Conservation (phyloP, 2,329 filamentous ascomycete genomes). For the Aspergillus thermomutatus region DNA sequence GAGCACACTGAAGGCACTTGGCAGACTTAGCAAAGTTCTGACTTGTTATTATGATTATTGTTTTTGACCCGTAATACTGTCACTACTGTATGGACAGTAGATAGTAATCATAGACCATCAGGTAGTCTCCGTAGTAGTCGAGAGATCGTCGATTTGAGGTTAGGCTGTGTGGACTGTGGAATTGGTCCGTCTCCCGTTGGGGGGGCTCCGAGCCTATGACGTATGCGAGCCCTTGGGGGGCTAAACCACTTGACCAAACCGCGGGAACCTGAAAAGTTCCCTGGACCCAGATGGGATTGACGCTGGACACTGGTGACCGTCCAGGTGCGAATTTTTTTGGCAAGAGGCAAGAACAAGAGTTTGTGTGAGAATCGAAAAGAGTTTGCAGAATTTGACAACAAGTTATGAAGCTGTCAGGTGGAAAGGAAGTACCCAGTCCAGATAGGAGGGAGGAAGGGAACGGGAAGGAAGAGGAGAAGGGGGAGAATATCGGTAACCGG, state of each 20-base stretch:
- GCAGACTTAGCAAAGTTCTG: background rate
- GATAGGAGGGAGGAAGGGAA: conserved; percentile 3
- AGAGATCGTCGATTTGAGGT: conserved; percentile 21
- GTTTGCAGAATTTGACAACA: background rate
- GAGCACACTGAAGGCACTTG: background rate
- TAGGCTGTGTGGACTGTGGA: conserved; percentile 12
- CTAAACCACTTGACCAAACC: conserved; percentile 10
- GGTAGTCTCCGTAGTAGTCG: background rate
- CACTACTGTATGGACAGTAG: background rate
- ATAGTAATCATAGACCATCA: background rate
- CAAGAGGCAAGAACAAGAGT: background rate
- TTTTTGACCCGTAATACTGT: background rate
- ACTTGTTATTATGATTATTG: background rate
- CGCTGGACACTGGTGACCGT: too few relatives aligned
- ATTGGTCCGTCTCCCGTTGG: conserved; percentile 26
- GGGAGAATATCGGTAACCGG: conserved; percentile 4
- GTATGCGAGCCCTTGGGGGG: conserved; percentile 24
- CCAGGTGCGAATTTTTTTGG: background rate
- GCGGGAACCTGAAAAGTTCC: conserved; percentile 12
- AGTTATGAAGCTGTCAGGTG: background rate
- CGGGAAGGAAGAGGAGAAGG: background rate
- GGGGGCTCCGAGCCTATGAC: conserved; percentile 28
- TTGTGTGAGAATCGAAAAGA: background rate
- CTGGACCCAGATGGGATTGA: background rate
- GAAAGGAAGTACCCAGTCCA: background rate